A percentile compares a stretch with the other conserved stretches of the same genome.
These are phyloP conservation scores for Gaeumannomyces tritici DNA, from an alignment of 2,329 filamentous ascomycete species.

Conservation along the genomic window DNA sequence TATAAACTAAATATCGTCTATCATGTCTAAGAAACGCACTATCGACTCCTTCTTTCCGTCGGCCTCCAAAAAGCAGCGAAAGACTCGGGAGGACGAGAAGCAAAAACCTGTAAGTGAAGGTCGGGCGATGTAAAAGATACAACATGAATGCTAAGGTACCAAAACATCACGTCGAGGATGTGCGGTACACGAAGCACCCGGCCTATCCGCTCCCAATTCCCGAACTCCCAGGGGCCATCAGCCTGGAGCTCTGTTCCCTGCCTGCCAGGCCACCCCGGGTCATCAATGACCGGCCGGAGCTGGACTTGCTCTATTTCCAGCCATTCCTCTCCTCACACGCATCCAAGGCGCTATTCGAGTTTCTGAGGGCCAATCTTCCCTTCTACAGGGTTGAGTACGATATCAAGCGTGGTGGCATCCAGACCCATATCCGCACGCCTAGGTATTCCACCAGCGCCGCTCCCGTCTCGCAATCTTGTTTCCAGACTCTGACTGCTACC, in stretches of 20 bases:
- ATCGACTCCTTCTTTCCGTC: slow-evolving; percentile 61
- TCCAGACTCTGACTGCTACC: neutral
- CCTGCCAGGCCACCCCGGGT: slow-evolving; percentile 41
- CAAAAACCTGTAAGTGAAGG: neutral
- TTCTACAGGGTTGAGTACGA: slow-evolving; percentile 70
- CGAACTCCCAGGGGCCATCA: slow-evolving; percentile 27
- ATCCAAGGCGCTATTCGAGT: slow-evolving; percentile 54
- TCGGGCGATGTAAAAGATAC: neutral
- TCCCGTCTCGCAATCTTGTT: neutral
- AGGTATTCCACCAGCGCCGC: slow-evolving; percentile 20
- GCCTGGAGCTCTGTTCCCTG: slow-evolving; percentile 27
- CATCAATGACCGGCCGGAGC: slow-evolving; percentile 58
- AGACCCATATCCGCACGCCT: slow-evolving; percentile 50
- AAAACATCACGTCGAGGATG: too few species aligned
- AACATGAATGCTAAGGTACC: too few species aligned
- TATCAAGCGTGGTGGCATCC: slow-evolving; percentile 54
- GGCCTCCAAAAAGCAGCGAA: slow-evolving; percentile 29
- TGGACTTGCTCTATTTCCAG: slow-evolving; percentile 68
- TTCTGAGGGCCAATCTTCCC: slow-evolving; percentile 60
- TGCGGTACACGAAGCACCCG: slow-evolving; percentile 25
- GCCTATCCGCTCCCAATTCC: slow-evolving; percentile 42
- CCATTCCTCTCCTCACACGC: slow-evolving; percentile 55
- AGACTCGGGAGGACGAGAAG: slow-evolving; percentile 7
- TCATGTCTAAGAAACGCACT: slow-evolving; percentile 45
- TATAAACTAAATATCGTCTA: neutral